These are phyloP conservation scores for Huntiella abstrusa DNA, from an alignment of 2,329 filamentous ascomycete species.

Conservation along the genomic window DNA sequence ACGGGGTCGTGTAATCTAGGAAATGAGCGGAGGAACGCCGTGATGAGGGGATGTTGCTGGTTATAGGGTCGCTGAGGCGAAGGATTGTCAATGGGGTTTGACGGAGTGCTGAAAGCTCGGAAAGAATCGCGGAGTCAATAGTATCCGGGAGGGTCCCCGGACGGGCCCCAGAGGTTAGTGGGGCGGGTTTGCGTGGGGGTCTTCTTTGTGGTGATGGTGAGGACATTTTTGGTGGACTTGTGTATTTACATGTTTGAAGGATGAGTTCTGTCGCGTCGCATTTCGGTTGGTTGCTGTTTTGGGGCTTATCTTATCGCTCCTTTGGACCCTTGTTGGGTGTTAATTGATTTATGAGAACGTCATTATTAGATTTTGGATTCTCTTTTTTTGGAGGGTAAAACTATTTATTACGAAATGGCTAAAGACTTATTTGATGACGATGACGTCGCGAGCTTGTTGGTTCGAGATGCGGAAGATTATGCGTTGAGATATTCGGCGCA, in stretches of 20 bases:
- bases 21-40: conserved; percentile 57
- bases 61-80: conserved; percentile 57
- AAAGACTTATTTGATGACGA: conserved; percentile 46
- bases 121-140: conserved; percentile 25
- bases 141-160: not conserved
- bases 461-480: conserved; percentile 57
- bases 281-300: not conserved
- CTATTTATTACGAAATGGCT: no score
- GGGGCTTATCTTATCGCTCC: not conserved
- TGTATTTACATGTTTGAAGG: no score
- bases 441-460: conserved; percentile 62
- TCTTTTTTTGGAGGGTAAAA: no score
- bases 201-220: conserved; percentile 4
- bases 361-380: no score
- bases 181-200: conserved; percentile 1
- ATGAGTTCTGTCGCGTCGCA: not conserved
- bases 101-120: conserved; percentile 34
- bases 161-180: not conserved
- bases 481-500: conserved; percentile 56
- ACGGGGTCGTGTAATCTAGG: conserved; percentile 49
- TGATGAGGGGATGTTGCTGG: conserved; percentile 25
- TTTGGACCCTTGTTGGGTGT: no score
- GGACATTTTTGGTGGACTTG: not conserved
- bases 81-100: conserved; percentile 49
- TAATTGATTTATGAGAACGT: no score